Percentiles rank a stretch among this genome's conserved stretches.
phyloP scores from a whole-genome alignment of 176 grass and related monocot genomes.

The Zea luxurians region DNA sequence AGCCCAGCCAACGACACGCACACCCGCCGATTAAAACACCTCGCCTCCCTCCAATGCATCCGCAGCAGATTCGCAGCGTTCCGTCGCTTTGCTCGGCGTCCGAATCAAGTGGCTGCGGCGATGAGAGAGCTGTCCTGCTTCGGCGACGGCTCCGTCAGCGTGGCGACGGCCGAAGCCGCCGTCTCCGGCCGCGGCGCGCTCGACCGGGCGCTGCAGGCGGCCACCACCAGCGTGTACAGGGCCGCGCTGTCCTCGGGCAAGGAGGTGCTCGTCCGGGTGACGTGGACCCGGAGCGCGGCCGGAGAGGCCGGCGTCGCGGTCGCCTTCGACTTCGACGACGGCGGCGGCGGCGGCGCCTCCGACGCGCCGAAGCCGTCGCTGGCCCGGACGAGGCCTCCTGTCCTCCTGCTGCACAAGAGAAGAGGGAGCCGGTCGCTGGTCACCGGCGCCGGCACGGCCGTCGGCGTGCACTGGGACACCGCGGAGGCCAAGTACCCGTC shows the following conservation, averaged over 20 bases:
- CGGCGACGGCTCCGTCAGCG: conserved; percentile 55
- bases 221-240: conserved; percentile 59
- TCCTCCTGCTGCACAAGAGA: conserved; percentile 54
- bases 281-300: conserved; percentile 54
- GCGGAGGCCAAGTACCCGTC: conserved; percentile 51
- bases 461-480: conserved; percentile 74
- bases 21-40: neutral
- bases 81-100: neutral
- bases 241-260: conserved; percentile 48
- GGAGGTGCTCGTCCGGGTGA: conserved; percentile 54
- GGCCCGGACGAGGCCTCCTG: conserved; percentile 5
- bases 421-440: conserved; percentile 53
- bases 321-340: conserved; percentile 59
- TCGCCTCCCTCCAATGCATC: neutral
- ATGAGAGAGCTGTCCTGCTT: conserved; percentile 91
- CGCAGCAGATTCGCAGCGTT: neutral
- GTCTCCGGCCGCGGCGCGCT: conserved; percentile 47
- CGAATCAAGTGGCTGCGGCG: neutral
- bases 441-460: conserved; percentile 42
- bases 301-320: conserved; percentile 42
- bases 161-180: conserved; percentile 33
- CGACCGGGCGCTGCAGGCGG: conserved; percentile 53
- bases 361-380: neutral
- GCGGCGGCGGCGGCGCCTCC: neutral
- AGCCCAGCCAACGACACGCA: conserved; percentile 7